Percentiles rank a stretch among this genome's conserved stretches.
Conservation (phyloP, 2,329 filamentous ascomycete species). For the Trichoderma semiorbis region DNA sequence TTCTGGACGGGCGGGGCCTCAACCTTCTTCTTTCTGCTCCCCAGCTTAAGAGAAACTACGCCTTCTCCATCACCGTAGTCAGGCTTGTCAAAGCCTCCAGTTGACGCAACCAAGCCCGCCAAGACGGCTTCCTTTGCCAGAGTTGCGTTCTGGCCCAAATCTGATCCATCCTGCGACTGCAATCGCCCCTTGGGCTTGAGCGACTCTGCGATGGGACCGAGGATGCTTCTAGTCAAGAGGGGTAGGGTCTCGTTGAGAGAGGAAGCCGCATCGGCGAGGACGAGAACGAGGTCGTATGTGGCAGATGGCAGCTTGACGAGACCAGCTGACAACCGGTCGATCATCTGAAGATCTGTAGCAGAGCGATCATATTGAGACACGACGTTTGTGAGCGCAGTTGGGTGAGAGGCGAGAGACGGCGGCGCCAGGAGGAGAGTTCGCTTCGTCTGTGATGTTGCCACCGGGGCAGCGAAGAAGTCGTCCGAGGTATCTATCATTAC, state of each 20-base stretch:
- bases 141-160: neutral
- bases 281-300: conserved; percentile 80
- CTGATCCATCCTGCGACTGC: conserved; percentile 15
- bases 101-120: conserved; percentile 67
- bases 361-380: conserved; percentile 71
- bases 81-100: conserved; percentile 70
- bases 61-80: conserved; percentile 50
- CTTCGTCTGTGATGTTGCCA: conserved; percentile 29
- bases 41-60: conserved; percentile 50
- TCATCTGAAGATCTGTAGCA: conserved; percentile 90
- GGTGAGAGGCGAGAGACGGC: conserved; percentile 82
- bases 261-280: conserved; percentile 64
- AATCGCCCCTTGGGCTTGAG: conserved; percentile 17
- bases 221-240: conserved; percentile 54
- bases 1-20: conserved; percentile 30
- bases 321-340: conserved; percentile 83
- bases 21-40: conserved; percentile 36
- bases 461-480: conserved; percentile 43
- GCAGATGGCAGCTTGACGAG: conserved; percentile 71
- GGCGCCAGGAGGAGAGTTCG: conserved; percentile 84
- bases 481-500: conserved; percentile 54
- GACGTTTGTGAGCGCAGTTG: conserved; percentile 68
- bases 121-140: conserved; percentile 70
- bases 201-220: conserved; percentile 15
- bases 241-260: conserved; percentile 53